phyloP scores from a whole-genome alignment of 2,329 filamentous ascomycete species.

The Leptographium procerum region DNA sequence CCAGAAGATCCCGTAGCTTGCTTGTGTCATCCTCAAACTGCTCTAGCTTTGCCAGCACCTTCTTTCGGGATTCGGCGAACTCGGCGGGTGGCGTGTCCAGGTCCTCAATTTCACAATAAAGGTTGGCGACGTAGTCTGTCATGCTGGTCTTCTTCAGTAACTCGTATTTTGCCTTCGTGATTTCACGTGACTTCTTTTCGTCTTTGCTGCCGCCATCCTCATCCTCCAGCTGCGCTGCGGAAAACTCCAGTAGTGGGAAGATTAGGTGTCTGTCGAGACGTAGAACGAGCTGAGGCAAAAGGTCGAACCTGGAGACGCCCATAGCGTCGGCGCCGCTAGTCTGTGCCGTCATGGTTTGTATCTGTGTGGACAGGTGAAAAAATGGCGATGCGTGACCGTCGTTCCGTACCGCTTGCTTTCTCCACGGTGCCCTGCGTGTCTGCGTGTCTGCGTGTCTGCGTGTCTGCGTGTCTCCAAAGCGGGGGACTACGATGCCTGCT shows the following conservation, averaged over 20 bases:
- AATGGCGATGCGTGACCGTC: not conserved
- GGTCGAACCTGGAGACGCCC: constrained; percentile 21
- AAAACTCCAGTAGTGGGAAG: constrained; percentile 91
- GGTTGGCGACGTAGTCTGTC: constrained; percentile 90
- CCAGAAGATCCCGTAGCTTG: constrained; percentile 79
- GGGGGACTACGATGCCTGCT: not conserved
- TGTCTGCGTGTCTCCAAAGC: not conserved
- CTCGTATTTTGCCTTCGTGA: constrained; percentile 81
- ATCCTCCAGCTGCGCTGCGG: constrained; percentile 70
- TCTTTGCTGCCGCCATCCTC: constrained; percentile 45
- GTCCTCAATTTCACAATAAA: constrained; percentile 82
- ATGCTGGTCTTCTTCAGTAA: constrained; percentile 97
- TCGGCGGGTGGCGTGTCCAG: constrained; percentile 69
- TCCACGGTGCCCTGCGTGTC: not conserved
- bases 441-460: not conserved
- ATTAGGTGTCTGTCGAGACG: constrained; percentile 93
- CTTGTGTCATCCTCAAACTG: constrained; percentile 76
- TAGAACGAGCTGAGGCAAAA: constrained; percentile 80
- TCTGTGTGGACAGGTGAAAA: not conserved
- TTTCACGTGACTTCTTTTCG: constrained; percentile 48
- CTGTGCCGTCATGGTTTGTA: constrained; percentile 7
- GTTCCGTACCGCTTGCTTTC: not conserved
- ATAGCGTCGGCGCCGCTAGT: not conserved
- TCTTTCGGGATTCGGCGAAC: constrained; percentile 79
- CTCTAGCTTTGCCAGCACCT: constrained; percentile 73